Conservation (phyloP, 805 yeast species). For the Groenewaldozyma tartarivorans region DNA sequence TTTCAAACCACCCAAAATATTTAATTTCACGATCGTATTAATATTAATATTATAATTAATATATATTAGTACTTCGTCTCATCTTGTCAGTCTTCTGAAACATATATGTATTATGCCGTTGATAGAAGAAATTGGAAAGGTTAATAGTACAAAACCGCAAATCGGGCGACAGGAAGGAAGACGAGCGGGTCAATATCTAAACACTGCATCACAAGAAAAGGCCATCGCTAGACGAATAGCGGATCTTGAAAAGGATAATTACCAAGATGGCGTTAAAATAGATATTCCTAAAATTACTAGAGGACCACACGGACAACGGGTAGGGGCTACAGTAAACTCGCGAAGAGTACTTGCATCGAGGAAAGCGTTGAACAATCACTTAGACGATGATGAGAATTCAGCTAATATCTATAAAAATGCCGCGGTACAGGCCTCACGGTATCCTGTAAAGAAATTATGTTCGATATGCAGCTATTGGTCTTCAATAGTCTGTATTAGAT, state of each 20-base stretch:
- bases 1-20: too few relatives aligned
- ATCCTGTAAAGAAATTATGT: conserved; percentile 29
- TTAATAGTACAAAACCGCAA: not conserved
- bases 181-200: conserved; percentile 3
- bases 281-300: conserved; percentile 21
- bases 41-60: too few relatives aligned
- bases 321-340: conserved; percentile 22
- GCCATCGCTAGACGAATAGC: conserved; percentile 18
- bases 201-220: conserved; percentile 12
- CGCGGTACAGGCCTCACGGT: conserved; percentile 27
- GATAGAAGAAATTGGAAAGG: conserved; percentile 7
- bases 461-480: conserved; percentile 34
- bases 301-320: conserved; percentile 3
- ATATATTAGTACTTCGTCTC: too few relatives aligned
- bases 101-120: too few relatives aligned
- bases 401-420: conserved; percentile 23
- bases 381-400: conserved; percentile 32
- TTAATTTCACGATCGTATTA: too few relatives aligned
- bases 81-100: too few relatives aligned
- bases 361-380: conserved; percentile 29
- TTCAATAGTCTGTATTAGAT: conserved; percentile 25
- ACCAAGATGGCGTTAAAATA: conserved; percentile 26
- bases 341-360: conserved; percentile 30
- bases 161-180: not conserved
- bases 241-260: conserved; percentile 29